Evolutionary conservation across 2,329 filamentous ascomycete genomes (phyloP).

Genomic region (Pseudogymnoascus sp.): DNA sequence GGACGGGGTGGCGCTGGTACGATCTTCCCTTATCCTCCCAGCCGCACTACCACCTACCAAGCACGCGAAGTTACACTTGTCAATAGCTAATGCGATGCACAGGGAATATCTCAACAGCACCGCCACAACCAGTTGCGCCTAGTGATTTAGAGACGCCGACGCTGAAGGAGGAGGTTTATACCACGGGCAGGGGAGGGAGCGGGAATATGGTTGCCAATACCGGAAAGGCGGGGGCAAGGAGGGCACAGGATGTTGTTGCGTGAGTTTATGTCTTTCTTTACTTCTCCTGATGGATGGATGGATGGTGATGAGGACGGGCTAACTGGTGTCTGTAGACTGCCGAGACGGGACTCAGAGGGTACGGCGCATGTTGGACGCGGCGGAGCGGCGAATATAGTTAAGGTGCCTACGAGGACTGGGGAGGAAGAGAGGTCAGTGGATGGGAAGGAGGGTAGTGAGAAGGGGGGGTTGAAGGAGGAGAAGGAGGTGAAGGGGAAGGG

Average conservation of each 20-base stretch:
- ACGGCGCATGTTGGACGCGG: constrained; percentile 61
- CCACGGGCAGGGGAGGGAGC: constrained; percentile 79
- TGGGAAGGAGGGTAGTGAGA: background rate
- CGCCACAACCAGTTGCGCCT: constrained; percentile 38
- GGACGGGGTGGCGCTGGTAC: constrained; percentile 1
- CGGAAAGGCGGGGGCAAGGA: constrained; percentile 65
- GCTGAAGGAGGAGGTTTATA: constrained; percentile 76
- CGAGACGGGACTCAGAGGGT: constrained; percentile 47
- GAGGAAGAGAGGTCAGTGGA: constrained; percentile 27
- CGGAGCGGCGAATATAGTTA: constrained; percentile 61
- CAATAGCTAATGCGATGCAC: background rate
- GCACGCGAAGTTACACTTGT: background rate
- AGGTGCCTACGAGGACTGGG: constrained; percentile 20
- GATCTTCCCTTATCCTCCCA: background rate
- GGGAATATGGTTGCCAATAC: constrained; percentile 78
- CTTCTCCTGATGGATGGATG: too few species aligned
- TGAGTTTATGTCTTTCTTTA: constrained; percentile 32
- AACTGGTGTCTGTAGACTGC: constrained; percentile 28
- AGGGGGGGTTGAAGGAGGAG: background rate
- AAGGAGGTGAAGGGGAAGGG: background rate
- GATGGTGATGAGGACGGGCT: background rate
- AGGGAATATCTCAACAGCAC: constrained; percentile 57
- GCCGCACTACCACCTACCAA: background rate
- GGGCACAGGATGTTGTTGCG: constrained; percentile 75
- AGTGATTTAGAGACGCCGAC: constrained; percentile 72